Base-by-base conservation (phyloP, 2,329 filamentous ascomycete species). In the Cladosporium sphaerospermum region DNA sequence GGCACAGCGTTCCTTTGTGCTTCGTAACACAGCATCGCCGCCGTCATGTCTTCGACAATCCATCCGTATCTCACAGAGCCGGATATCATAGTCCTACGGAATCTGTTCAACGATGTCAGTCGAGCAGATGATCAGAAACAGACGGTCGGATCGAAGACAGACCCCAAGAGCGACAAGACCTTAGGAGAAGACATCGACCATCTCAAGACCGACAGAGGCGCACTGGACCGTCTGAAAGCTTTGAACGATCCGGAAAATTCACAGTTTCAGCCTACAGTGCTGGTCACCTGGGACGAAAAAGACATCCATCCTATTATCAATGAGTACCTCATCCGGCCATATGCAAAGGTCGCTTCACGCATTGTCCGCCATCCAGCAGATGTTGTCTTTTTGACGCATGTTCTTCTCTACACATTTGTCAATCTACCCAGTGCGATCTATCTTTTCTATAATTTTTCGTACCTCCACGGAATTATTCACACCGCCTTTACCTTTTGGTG, bases 351-450 rank as follows among this genome's bases (percentile, higher is more conserved):
- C 62, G 85, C 80, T 1, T 74, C 73, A 40, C 68, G 65, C 2
- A 67, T 84, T 18, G 83, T 86, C 9, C 83, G 86, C 11, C 73
- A 80, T 54, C 77, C 81, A 52, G 86, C 85, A 1, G 88, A 92
- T 65, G 85, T 91, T 14, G 80, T 90, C 44, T 88, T 92, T 77
- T 68, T 91, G 53, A 89, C 85, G 0, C 87, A 92, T 67, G 75
- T 92, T 18, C 66, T 90, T 34, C 71, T 89, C 23, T 91, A 91
- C 72, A 77, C 85, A 55, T 73, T 73, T 52, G 88, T 86, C 1
- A 83, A 83, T 1, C 69, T 91, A 0, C 85, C 86, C 1, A 88
- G 84, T 58, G 86, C 85, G 0, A 56, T 83, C 8, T 76, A 77
- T 52, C 75, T 92, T 10, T 88, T 81, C 68, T 74, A 77, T 60